Conservation (phyloP, 148 eudicot genomes). For the Arbutus unedo region DNA sequence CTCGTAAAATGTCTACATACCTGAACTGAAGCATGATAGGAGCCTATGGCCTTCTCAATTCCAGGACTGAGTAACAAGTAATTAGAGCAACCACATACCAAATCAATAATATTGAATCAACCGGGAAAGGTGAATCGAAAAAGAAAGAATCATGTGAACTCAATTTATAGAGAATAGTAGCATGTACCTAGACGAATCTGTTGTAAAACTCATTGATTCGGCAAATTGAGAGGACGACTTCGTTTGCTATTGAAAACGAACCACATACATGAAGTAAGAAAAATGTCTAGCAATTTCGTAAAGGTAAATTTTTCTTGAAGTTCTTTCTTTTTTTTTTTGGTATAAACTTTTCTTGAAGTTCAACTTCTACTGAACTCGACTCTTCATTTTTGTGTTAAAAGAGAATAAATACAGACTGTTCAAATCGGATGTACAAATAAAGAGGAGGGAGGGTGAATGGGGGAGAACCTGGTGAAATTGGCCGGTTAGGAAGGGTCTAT, state of each 20-base stretch:
- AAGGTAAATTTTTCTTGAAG: background rate
- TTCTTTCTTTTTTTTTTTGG: background rate
- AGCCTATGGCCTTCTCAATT: conserved; percentile 65
- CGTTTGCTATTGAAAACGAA: conserved; percentile 30
- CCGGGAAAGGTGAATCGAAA: background rate
- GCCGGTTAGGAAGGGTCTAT: conserved; percentile 68
- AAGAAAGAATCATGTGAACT: background rate
- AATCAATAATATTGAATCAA: background rate
- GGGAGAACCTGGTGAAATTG: conserved; percentile 54
- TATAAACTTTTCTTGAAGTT: background rate
- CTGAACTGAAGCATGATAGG: conserved; percentile 82
- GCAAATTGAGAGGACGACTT: conserved; percentile 36
- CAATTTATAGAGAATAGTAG: background rate
- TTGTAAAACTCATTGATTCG: conserved; percentile 40
- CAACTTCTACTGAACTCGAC: background rate
- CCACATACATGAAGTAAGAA: background rate
- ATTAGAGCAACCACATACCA: background rate
- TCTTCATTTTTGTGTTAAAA: background rate
- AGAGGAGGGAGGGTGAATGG: background rate
- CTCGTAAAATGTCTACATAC: conserved; percentile 29
- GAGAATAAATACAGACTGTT: background rate
- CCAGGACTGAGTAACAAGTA: conserved; percentile 38
- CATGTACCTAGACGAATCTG: conserved; percentile 37
- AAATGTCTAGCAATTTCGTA: background rate
- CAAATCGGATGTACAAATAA: background rate